Evolutionary conservation across 768 basidiomycete species (phyloP).

Genomic region (Tulasnella sp.): DNA sequence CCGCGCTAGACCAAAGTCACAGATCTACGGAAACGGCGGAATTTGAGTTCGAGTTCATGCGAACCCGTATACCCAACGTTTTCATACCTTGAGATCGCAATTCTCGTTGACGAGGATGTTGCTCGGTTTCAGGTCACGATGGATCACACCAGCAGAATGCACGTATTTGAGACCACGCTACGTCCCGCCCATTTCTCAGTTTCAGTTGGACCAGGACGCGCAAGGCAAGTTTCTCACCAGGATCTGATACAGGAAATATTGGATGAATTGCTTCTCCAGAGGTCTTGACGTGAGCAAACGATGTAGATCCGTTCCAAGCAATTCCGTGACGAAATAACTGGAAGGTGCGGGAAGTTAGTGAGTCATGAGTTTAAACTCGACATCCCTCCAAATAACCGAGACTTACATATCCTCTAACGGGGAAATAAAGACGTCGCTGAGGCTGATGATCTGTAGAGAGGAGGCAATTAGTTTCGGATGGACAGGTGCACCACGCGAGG

Average conservation of each 20-base stretch:
- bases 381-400: neutral
- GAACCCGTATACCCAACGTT: conserved; percentile 1
- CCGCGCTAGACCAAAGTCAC: conserved; percentile 96
- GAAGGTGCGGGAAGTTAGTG: neutral
- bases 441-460: conserved; percentile 75
- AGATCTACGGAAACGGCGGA: conserved; percentile 51
- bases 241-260: conserved; percentile 99
- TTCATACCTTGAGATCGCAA: conserved; percentile 84
- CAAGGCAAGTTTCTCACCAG: conserved; percentile 44
- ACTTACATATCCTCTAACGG: conserved; percentile 95
- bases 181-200: neutral
- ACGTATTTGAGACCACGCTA: conserved; percentile 98
- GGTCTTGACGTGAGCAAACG: conserved; percentile 92
- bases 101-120: conserved; percentile 99
- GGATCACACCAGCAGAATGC: conserved; percentile 97
- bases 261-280: conserved; percentile 98
- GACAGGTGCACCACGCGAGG: no score
- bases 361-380: no score
- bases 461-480: neutral
- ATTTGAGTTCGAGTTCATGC: neutral
- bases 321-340: conserved; percentile 98
- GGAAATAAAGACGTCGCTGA: conserved; percentile 98
- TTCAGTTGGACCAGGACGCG: neutral
- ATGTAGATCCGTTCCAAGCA: conserved; percentile 95
- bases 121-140: conserved; percentile 98